Conservation (phyloP, 441 rosid species). For the Brassica balearica region DNA sequence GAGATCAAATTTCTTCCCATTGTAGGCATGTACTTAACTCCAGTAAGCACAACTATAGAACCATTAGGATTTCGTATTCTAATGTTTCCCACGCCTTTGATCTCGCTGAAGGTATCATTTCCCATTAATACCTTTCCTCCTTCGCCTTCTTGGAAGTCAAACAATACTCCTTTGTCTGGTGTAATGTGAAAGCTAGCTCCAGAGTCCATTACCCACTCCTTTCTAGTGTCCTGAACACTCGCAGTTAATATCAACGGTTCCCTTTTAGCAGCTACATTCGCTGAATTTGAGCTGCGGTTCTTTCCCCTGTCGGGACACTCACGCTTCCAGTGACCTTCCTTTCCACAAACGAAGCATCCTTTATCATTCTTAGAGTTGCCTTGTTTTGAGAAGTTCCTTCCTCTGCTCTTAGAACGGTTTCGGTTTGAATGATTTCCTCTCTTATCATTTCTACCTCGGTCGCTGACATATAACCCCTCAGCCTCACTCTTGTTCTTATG, state of each 20-base stretch:
- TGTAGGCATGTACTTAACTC: background rate
- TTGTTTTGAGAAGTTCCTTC: background rate
- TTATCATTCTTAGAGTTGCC: background rate
- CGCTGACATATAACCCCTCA: background rate
- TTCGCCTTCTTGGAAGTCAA: background rate
- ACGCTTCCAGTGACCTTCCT: background rate
- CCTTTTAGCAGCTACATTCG: background rate
- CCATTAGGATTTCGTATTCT: background rate
- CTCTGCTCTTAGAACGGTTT: background rate
- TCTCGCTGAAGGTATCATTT: background rate
- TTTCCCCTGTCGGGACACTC: background rate
- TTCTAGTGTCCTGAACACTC: background rate
- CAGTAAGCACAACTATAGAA: background rate
- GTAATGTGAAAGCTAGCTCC: background rate
- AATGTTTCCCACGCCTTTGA: background rate
- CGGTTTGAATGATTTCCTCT: accelerated
- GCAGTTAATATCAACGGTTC: background rate
- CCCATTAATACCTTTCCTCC: background rate
- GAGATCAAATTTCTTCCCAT: background rate
- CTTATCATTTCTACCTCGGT: background rate
- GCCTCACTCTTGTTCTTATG: background rate
- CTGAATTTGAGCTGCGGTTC: background rate
- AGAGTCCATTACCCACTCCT: background rate
- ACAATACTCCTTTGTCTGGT: background rate
- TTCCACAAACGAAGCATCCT: background rate